Conservation (phyloP, 1,139 yeast genomes). For the Saccharomyces hybrid region DNA sequence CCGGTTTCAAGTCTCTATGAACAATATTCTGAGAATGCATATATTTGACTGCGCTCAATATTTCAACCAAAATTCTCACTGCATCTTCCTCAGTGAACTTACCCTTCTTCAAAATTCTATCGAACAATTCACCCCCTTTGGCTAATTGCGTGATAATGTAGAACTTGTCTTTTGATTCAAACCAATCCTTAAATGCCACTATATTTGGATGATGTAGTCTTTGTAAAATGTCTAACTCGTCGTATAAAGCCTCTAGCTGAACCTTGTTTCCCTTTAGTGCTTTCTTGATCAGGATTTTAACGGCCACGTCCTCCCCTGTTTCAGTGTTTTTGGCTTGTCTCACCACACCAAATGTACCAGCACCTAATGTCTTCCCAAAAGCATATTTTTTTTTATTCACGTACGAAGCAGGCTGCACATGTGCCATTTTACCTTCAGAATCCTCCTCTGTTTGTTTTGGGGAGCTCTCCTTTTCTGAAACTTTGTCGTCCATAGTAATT, state of each 20-base stretch:
- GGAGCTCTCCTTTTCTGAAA: constrained; percentile 40
- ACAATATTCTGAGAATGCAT: constrained; percentile 70
- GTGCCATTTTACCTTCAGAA: constrained; percentile 39
- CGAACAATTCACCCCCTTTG: constrained; percentile 87
- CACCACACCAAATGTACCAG: constrained; percentile 88
- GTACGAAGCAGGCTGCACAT: constrained; percentile 72
- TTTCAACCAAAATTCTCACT: constrained; percentile 55
- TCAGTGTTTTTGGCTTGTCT: constrained; percentile 57
- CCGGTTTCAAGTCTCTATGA: constrained; percentile 88
- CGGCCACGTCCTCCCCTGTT: constrained; percentile 69
- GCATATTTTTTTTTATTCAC: constrained; percentile 54
- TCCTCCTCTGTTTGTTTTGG: constrained; percentile 18
- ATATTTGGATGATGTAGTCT: constrained; percentile 70
- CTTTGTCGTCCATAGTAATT: constrained; percentile 20
- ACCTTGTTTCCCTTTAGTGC: constrained; percentile 67
- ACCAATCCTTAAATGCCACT: constrained; percentile 79
- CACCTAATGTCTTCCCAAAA: constrained; percentile 78
- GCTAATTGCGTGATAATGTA: constrained; percentile 72
- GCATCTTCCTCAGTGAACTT: constrained; percentile 84
- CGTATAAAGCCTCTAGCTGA: constrained; percentile 48
- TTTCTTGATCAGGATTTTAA: constrained; percentile 75
- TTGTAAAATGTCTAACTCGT: constrained; percentile 63
- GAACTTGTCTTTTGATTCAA: constrained; percentile 72
- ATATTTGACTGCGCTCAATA: constrained; percentile 65
- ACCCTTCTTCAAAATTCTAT: constrained; percentile 68